Conservation (phyloP, 1,139 yeast species). For the Lodderomyces oxycetoniae region DNA sequence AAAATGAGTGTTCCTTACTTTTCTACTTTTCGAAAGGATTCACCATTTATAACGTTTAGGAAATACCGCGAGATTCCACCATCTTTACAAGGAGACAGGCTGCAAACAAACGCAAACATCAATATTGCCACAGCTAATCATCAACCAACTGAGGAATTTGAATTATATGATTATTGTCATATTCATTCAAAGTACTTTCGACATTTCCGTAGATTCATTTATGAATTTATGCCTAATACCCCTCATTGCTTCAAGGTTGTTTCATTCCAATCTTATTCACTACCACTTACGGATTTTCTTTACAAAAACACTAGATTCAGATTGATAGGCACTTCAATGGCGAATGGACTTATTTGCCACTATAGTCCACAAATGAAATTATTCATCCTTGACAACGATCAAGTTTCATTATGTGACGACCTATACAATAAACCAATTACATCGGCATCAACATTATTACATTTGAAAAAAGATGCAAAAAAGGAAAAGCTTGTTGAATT, state of each 20-base stretch:
- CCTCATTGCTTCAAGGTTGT: slow-evolving; percentile 21
- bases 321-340: slow-evolving; percentile 34
- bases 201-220: slow-evolving; percentile 26
- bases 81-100: slow-evolving; percentile 18
- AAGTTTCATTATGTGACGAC: slow-evolving; percentile 36
- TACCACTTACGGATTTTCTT: slow-evolving; percentile 40
- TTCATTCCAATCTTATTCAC: slow-evolving; percentile 33
- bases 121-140: too few relatives aligned
- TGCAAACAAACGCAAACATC: slow-evolving; percentile 16
- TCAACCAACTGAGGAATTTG: too few relatives aligned
- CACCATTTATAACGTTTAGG: slow-evolving; percentile 34
- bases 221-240: slow-evolving; percentile 14
- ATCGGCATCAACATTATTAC: slow-evolving; percentile 20
- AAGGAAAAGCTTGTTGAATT: slow-evolving; percentile 4
- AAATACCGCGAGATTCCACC: slow-evolving; percentile 30
- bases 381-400: slow-evolving; percentile 30
- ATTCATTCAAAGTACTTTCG: slow-evolving; percentile 29
- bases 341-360: slow-evolving; percentile 26
- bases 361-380: slow-evolving; percentile 36
- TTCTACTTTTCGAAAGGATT: slow-evolving; percentile 32
- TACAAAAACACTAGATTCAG: slow-evolving; percentile 38
- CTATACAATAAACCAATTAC: slow-evolving; percentile 29
- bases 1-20: slow-evolving; percentile 35
- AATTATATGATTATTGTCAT: slow-evolving; percentile 32
- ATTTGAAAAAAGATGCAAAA: slow-evolving; percentile 10